Evolutionary conservation across 2,329 filamentous ascomycete species (phyloP), one percentile per base, ranked within the genome.

Genomic region (Aspergillus novoparasiticus): DNA sequence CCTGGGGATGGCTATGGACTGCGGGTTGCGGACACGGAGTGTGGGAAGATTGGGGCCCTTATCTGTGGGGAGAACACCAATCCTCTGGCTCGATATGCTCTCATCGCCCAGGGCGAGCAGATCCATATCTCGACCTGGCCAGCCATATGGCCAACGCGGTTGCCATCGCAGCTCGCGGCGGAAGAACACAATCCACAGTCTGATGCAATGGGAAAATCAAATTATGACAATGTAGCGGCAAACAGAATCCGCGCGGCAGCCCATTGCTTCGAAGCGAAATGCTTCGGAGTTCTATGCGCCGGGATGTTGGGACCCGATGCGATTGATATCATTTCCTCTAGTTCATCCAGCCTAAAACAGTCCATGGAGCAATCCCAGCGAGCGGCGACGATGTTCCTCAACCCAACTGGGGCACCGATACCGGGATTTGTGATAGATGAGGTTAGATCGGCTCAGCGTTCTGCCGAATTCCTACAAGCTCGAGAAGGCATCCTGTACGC

Each of bases 31-130:
- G 76, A 84, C 0, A 84, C 82, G 0, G 61, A 65, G 0, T 78
- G 12, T 1, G 54, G 51, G 6, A 58, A 58, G 16, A 58, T 65
- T 28, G 60, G 63, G 4, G 36, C 19, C 3, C 53, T 78, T 59
- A 85, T 87, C 19, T 87, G 85, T 65, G 85, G 85, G 2, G 85
- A 87, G 71, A 87, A 87, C 56, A 86, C 84, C 0, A 87, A 87
- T 63, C 84, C 84, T 0, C 70, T 87, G 0, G 85, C 85, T 1
- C 71, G 83, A 16, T 87, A 83, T 65, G 66, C 79, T 0, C 69
- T 87, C 2, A 85, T 86, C 76, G 81, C 84, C 0, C 84, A 86
- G 64, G 83, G 82, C 1, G 84, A 87, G 67, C 82, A 86, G 63
- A 70, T 87, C 14, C 85, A 87, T 69, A 81, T 87, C 23, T 84